Base-by-base conservation (phyloP, 345 rosid genomes). In the Kernera saxatilis region DNA sequence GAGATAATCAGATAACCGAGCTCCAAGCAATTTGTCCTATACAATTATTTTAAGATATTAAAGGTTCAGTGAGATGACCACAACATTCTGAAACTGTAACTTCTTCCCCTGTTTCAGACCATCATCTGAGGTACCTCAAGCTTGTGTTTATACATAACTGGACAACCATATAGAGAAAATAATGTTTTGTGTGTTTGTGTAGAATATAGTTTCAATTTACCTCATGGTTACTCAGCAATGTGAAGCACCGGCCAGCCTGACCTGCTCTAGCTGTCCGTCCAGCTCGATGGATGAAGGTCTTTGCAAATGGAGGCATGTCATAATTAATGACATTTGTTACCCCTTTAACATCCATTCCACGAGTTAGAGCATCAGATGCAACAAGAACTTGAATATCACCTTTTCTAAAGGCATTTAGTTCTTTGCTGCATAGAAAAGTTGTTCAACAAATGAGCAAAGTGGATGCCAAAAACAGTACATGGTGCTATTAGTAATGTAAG, bases 201-300 rank as follows among this genome's bases (percentile, higher is more conserved):
- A 6, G 3, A 8, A 50, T 29, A 52, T 15, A 71, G 39, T 41
- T 39, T 40, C 22, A 13, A 19, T 56, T 36, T 72, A 86, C 98
- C 92, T 91, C 96, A 64, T 78, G 77, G 58, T 70, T 77, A 75
- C 79, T 85, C 64, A 94, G 65, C 84, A 94, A 79, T 52, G 98
- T 94, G 82, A 91, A 86, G 82, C 98, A 91, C 66, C 84, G 80
- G 6, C 98, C 99, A 55, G 83, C 70, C 83, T 79, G 90, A 48
- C 93, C 93, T 73, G 98, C 98, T 87, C 99, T 87, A 58, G 99
- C 96, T 39, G 99, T 94, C 50, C 93, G 86, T 51, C 99, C 99
- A 77, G 90, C 98, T 51, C 98, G 91, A 81, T 94, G 98, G 61
- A 91, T 84, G 74, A 88, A 89, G 27, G 95, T 91, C 82, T 89